These are phyloP conservation scores for Umbelopsis vinacea DNA, from an alignment of 192 early-diverging fungal genomes.

Conservation along the genomic window DNA sequence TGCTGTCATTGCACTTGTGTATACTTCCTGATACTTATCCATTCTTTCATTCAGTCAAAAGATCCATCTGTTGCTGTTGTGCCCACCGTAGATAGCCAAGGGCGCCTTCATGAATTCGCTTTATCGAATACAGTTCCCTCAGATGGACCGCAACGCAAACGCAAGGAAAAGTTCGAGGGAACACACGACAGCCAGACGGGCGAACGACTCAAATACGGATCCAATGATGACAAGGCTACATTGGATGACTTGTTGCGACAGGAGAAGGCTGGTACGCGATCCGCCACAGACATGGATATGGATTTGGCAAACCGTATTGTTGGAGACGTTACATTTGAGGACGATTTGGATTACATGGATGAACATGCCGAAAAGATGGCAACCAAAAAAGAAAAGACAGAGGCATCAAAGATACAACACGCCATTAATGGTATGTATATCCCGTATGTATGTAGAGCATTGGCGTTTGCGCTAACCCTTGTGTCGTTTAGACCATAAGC, in stretches of 20 bases:
- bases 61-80: slow-evolving; percentile 40
- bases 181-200: slow-evolving; percentile 63
- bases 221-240: slow-evolving; percentile 56
- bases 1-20: too few relatives aligned
- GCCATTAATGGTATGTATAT: slow-evolving; percentile 58
- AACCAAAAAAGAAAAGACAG: slow-evolving; percentile 59
- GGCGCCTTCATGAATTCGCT: slow-evolving; percentile 59
- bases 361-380: slow-evolving; percentile 83
- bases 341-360: slow-evolving; percentile 92
- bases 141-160: slow-evolving; percentile 34
- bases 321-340: slow-evolving; percentile 64
- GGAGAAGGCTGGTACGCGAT: slow-evolving; percentile 60
- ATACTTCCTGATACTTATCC: background rate
- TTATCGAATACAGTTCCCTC: slow-evolving; percentile 22
- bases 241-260: slow-evolving; percentile 72
- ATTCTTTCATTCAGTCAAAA: background rate
- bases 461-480: background rate
- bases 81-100: slow-evolving; percentile 59
- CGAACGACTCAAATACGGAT: slow-evolving; percentile 64
- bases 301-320: slow-evolving; percentile 75
- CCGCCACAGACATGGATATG: slow-evolving; percentile 58
- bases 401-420: slow-evolving; percentile 66
- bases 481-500: slow-evolving; percentile 63
- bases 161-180: slow-evolving; percentile 53
- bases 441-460: background rate